phyloP scores from a whole-genome alignment of 2,329 filamentous ascomycete genomes.

The Coniochaeta sp. region DNA sequence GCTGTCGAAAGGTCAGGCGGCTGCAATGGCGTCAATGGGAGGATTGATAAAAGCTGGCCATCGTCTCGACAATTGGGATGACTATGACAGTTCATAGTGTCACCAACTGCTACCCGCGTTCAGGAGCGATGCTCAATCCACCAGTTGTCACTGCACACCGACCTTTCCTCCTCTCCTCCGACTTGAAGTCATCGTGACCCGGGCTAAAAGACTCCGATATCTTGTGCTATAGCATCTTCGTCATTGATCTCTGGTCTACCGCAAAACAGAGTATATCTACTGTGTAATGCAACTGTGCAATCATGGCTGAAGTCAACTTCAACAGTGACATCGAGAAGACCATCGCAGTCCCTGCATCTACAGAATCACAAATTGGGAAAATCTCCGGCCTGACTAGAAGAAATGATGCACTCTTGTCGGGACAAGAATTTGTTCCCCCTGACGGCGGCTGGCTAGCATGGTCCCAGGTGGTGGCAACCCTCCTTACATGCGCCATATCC shows the following conservation, averaged over 20 bases:
- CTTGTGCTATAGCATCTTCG: neutral
- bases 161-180: too few relatives aligned
- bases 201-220: too few relatives aligned
- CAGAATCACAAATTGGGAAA: neutral
- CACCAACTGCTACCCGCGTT: too few relatives aligned
- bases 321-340: neutral
- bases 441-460: slow-evolving; percentile 29
- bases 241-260: neutral
- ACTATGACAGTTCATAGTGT: too few relatives aligned
- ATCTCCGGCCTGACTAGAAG: neutral
- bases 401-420: neutral
- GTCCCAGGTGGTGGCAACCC: slow-evolving; percentile 28
- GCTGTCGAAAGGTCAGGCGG: too few relatives aligned
- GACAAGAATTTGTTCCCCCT: slow-evolving; percentile 17
- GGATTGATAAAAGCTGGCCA: too few relatives aligned
- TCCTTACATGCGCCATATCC: slow-evolving; percentile 28
- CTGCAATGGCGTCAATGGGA: neutral
- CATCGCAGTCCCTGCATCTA: neutral
- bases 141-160: too few relatives aligned
- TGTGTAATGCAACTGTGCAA: neutral
- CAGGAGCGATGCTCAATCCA: too few relatives aligned
- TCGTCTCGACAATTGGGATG: too few relatives aligned
- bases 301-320: neutral
- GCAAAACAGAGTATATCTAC: too few relatives aligned
- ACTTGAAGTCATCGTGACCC: too few relatives aligned